Conservation (phyloP, 2,329 filamentous ascomycete genomes). For the Fusarium dimerum region DNA sequence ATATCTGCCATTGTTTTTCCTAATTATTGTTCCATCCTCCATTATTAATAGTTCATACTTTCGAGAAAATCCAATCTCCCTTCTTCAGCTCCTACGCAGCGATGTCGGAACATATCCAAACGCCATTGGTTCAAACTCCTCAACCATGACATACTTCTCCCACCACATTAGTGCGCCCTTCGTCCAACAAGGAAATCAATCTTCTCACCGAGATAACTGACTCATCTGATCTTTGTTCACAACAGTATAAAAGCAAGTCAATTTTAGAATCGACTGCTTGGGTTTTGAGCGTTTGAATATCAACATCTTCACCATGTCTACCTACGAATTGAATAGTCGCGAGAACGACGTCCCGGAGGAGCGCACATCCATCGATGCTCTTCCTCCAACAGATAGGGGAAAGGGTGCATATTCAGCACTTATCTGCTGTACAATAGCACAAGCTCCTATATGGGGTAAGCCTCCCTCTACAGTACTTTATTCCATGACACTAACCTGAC, state of each 20-base stretch:
- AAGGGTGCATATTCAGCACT: slow-evolving; percentile 31
- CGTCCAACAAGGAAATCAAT: slow-evolving; percentile 11
- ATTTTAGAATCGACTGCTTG: background rate
- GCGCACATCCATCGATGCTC: slow-evolving; percentile 7
- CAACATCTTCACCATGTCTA: slow-evolving; percentile 8
- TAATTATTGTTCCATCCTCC: no score
- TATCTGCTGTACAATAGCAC: slow-evolving; percentile 33
- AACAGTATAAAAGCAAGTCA: background rate
- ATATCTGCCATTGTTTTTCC: no score
- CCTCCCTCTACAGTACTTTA: background rate
- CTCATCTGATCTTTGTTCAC: slow-evolving; percentile 4
- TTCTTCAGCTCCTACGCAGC: slow-evolving; percentile 1
- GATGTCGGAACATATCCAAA: slow-evolving; percentile 21
- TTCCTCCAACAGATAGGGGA: slow-evolving; percentile 34
- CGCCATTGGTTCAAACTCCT: slow-evolving; percentile 13
- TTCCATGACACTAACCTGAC: background rate
- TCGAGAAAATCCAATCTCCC: no score
- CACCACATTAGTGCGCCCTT: slow-evolving; percentile 5
- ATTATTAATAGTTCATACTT: no score
- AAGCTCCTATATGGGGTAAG: slow-evolving; percentile 37
- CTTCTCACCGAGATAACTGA: slow-evolving; percentile 12
- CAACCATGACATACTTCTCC: slow-evolving; percentile 15
- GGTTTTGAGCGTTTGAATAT: background rate
- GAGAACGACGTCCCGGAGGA: background rate
- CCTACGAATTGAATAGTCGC: slow-evolving; percentile 16